phyloP scores from a whole-genome alignment of 768 basidiomycete genomes.

The Kwoniella bestiolae region DNA sequence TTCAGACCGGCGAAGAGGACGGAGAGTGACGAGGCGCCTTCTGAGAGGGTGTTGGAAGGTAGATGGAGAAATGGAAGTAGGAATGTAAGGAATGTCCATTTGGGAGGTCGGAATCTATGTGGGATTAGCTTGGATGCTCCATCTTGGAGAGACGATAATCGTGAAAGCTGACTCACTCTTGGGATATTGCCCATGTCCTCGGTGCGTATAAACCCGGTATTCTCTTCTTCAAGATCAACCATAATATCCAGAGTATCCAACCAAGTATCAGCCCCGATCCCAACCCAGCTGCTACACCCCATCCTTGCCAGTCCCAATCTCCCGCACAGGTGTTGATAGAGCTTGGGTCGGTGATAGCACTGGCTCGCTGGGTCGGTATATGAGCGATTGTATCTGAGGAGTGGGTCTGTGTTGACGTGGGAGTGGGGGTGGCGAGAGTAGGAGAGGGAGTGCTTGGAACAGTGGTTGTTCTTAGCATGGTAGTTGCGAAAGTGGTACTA shows the following conservation, averaged over 20 bases:
- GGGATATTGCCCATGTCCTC: constrained; percentile 35
- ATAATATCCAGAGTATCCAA: constrained; percentile 37
- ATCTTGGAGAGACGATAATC: constrained; percentile 15
- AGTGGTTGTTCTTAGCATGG: constrained; percentile 1
- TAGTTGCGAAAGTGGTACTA: constrained; percentile 7
- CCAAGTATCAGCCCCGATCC: constrained; percentile 35
- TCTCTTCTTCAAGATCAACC: constrained; percentile 29
- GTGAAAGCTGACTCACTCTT: constrained; percentile 26
- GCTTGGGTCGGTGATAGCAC: not conserved
- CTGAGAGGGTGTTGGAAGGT: constrained; percentile 69
- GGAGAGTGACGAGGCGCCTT: constrained; percentile 75
- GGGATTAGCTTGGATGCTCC: constrained; percentile 69
- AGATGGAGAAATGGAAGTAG: constrained; percentile 72
- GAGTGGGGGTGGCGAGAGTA: not conserved
- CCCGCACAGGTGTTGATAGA: constrained; percentile 36
- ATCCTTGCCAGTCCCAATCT: constrained; percentile 44
- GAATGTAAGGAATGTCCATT: constrained; percentile 68
- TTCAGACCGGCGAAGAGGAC: constrained; percentile 69
- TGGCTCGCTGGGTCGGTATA: not conserved
- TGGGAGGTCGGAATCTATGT: not conserved
- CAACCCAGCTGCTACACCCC: constrained; percentile 34
- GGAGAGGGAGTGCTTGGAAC: not conserved
- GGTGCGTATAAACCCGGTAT: constrained; percentile 35
- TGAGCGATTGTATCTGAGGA: not conserved
- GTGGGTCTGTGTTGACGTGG: not conserved